phyloP scores from a whole-genome alignment of 169 alveolate species.

The Cryptosporidium muris region DNA sequence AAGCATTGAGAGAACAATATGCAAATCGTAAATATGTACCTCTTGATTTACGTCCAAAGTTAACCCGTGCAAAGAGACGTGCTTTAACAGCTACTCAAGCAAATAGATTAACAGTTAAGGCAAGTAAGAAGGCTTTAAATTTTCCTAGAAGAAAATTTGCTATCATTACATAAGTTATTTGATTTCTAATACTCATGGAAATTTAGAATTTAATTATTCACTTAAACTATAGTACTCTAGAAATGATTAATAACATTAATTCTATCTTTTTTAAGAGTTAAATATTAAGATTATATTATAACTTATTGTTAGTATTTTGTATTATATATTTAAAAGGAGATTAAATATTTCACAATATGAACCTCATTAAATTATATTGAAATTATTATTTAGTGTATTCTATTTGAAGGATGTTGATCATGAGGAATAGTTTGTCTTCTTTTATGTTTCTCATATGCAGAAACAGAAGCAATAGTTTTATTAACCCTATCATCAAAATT shows the following conservation, averaged over 20 bases:
- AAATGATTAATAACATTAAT: no score
- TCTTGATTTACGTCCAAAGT: conserved; percentile 88
- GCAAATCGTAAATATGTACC: conserved; percentile 85
- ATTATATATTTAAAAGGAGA: no score
- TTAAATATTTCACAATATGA: no score
- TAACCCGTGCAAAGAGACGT: conserved; percentile 91
- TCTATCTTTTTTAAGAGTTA: no score
- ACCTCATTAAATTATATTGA: no score
- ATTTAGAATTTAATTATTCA: no score
- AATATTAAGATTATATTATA: no score
- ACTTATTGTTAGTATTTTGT: no score
- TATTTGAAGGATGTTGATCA: neutral
- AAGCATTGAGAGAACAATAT: conserved; percentile 83
- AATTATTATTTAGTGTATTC: no score
- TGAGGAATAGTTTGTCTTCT: conserved; percentile 3
- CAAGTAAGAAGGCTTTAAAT: conserved; percentile 78
- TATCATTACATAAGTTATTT: conserved; percentile 60
- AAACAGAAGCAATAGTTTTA: conserved; percentile 45
- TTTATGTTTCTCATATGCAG: conserved; percentile 42
- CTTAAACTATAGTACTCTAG: no score
- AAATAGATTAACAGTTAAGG: conserved; percentile 85
- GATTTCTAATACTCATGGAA: no score
- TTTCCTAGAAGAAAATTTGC: conserved; percentile 86
- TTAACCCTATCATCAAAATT: conserved; percentile 56
- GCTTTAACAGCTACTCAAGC: conserved; percentile 87